A percentile compares a stretch with the other conserved stretches of the same genome.
Evolutionary conservation across 345 rosid genomes (phyloP).

Genomic region (Syzygium aromaticum): DNA sequence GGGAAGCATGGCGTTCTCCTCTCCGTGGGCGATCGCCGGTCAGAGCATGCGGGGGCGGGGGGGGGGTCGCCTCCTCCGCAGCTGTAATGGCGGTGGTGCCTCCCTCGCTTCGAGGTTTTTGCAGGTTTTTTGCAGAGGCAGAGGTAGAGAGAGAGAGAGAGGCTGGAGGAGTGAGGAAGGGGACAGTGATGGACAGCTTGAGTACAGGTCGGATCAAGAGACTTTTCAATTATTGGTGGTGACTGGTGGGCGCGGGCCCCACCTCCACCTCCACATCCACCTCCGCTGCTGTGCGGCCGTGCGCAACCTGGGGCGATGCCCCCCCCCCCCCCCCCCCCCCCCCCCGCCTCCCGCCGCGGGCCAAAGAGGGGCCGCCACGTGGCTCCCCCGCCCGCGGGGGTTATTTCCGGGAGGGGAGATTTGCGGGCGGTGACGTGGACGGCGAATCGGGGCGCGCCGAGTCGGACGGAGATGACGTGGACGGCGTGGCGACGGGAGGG

Average conservation of each 20-base stretch:
- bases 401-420: not conserved
- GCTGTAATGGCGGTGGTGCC: not conserved
- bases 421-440: not conserved
- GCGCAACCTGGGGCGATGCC: not conserved
- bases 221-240: constrained; percentile 46
- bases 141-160: not conserved
- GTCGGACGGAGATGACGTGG: not conserved
- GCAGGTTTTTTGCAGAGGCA: not conserved
- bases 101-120: not conserved
- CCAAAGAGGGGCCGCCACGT: not conserved
- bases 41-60: not conserved
- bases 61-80: too few species aligned
- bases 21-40: not conserved
- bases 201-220: constrained; percentile 41
- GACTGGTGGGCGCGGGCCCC: constrained; percentile 9
- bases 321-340: not conserved
- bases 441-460: not conserved
- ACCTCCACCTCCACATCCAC: not conserved
- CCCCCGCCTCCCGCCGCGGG: not conserved
- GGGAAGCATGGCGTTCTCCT: constrained; percentile 7
- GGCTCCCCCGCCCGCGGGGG: not conserved
- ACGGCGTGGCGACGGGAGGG: too few species aligned
- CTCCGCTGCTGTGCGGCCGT: not conserved
- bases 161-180: constrained; percentile 5
- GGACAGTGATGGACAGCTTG: constrained; percentile 53